A percentile compares a stretch with the other conserved stretches of the same genome.
Conservation (phyloP, 2,329 filamentous ascomycete species). For the Xylaria sp. region DNA sequence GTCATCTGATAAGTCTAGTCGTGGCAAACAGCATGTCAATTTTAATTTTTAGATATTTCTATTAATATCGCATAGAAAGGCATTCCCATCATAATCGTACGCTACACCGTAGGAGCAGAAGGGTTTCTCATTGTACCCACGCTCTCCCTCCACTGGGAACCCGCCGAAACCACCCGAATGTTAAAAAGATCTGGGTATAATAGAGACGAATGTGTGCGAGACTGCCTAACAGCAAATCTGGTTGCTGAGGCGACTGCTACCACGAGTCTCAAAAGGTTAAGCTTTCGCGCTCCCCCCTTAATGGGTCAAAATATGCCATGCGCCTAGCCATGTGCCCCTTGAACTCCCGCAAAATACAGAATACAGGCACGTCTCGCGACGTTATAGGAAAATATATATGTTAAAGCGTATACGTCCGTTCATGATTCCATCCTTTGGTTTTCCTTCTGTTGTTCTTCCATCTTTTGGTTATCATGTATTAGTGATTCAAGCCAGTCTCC, state of each 20-base stretch:
- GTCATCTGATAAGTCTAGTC: not conserved
- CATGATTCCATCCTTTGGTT: conserved; percentile 59
- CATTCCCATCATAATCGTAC: conserved; percentile 21
- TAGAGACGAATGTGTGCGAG: conserved; percentile 7
- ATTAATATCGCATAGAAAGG: not conserved
- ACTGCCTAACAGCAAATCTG: not conserved
- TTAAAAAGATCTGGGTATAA: conserved; percentile 27
- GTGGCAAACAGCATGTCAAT: not conserved
- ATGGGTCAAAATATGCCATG: conserved; percentile 13
- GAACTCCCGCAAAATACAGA: conserved; percentile 27
- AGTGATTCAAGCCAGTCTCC: conserved; percentile 82
- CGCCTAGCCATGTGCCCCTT: conserved; percentile 12
- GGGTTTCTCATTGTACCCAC: not conserved
- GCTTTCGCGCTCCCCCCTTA: conserved; percentile 6
- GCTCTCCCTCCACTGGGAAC: not conserved
- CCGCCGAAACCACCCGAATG: not conserved
- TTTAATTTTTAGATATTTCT: conserved; percentile 19
- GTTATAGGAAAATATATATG: not conserved
- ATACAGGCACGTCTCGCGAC: conserved; percentile 5
- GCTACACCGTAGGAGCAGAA: not conserved
- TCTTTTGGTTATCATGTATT: conserved; percentile 67
- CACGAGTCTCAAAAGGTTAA: not conserved
- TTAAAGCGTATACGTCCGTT: conserved; percentile 4
- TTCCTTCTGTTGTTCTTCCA: no score
- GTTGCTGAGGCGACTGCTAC: not conserved